Evolutionary conservation across 1,284 basidiomycete genomes (phyloP).

Genomic region (Ganoderma lucidum): DNA sequence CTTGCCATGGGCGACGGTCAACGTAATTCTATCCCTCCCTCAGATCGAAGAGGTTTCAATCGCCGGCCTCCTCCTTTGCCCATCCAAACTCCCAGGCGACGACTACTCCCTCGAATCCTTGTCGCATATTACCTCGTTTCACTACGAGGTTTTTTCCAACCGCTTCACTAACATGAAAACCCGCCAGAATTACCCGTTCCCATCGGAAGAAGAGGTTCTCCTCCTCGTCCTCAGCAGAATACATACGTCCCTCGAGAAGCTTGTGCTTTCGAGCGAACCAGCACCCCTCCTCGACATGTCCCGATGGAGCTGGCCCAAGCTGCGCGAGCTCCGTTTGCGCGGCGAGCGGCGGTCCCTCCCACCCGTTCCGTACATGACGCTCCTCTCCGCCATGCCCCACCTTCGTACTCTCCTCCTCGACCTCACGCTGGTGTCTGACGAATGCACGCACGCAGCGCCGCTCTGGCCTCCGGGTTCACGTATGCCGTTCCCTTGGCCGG

Average conservation of each 20-base stretch:
- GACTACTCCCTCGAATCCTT: neutral
- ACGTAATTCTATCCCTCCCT: neutral
- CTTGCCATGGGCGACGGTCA: neutral
- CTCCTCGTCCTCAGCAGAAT: neutral
- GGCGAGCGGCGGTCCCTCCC: neutral
- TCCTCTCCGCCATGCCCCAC: neutral
- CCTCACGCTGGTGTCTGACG: neutral
- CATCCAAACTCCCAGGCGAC: neutral
- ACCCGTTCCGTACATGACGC: neutral
- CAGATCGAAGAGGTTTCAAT: neutral
- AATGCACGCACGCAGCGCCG: neutral
- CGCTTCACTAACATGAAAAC: neutral
- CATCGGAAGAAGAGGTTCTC: neutral
- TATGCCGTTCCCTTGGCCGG: neutral
- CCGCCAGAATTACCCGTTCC: neutral
- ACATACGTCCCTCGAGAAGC: neutral
- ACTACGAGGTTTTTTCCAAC: neutral
- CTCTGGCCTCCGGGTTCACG: neutral
- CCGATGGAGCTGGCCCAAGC: neutral
- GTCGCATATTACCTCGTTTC: neutral
- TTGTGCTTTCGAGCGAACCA: neutral
- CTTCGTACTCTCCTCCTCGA: neutral
- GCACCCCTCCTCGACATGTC: neutral
- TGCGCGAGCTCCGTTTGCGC: neutral
- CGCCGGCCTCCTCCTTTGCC: neutral